Base-by-base conservation (phyloP, 2,329 filamentous ascomycete species). In the Acrocalymma vagum region DNA sequence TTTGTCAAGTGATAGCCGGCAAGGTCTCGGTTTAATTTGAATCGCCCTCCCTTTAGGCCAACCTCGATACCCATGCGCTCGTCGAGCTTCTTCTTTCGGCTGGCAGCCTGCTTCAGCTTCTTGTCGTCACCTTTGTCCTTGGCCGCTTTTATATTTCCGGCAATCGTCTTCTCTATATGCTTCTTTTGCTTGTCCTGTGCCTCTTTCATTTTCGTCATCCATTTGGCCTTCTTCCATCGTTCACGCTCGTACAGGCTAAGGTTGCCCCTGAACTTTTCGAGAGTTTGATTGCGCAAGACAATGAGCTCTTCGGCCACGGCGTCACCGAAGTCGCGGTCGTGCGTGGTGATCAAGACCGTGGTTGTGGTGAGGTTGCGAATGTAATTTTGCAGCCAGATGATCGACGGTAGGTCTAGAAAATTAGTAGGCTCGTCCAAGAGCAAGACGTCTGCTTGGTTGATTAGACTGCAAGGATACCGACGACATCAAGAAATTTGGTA, bases 361-460 rank as follows among this genome's bases (percentile, higher is more conserved):
- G 78, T 81, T 0, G 66, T 67, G 14, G 83, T 78, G 4, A 78
- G 72, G 24, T 79, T 74, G 36, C 72, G 72, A 8, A 95, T 80
- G 60, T 91, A 86, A 9, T 80, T 79, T 61, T 95, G 86, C 1
- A 96, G 76, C 89, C 90, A 95, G 40, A 95, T 82, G 42, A 95
- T 91, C 1, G 88, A 88, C 0, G 91, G 78, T 1, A 95, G 75
- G 59, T 95, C 90, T 1, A 95, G 78, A 62, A 90, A 95, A 61
- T 95, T 95, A 22, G 90, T 95, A 0, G 90, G 90, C 63, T 95
- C 90, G 64, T 95, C 90, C 2, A 95, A 81, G 34, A 95, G 85
- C 42, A 95, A 76, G 3, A 95, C 82, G 52, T 95, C 89, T n/a
- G n/a, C n/a, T n/a, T n/a, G n/a, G n/a, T n/a, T n/a, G n/a, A n/a